A percentile compares a stretch with the other conserved stretches of the same genome.
phyloP scores from a whole-genome alignment of 2,329 filamentous ascomycete genomes.

The Salinomyces thailandicus region DNA sequence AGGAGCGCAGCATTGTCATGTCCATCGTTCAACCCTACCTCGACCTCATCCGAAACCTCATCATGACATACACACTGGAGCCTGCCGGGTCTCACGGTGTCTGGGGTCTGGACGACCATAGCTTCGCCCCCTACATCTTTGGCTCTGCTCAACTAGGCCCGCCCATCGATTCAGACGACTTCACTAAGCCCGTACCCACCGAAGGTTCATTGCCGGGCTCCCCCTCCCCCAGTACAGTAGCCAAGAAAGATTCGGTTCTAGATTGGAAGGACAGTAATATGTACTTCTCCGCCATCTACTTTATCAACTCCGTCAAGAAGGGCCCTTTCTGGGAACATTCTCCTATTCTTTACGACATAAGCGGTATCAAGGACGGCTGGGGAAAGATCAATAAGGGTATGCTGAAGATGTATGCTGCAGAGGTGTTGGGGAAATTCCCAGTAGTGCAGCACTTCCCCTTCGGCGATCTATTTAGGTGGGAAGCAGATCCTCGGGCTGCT shows the following conservation, averaged over 20 bases:
- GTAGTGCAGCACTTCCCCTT: slow-evolving; percentile 84
- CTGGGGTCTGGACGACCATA: slow-evolving; percentile 97
- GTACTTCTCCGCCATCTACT: slow-evolving; percentile 92
- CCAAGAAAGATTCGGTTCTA: slow-evolving; percentile 31
- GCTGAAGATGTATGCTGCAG: slow-evolving; percentile 98
- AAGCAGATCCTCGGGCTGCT: slow-evolving; percentile 32
- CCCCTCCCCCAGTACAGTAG: slow-evolving; percentile 60
- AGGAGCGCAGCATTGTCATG: slow-evolving; percentile 71
- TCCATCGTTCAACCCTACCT: slow-evolving; percentile 78
- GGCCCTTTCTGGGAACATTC: slow-evolving; percentile 94
- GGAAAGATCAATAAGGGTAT: slow-evolving; percentile 95
- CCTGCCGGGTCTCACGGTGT: slow-evolving; percentile 94
- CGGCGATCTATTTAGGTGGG: slow-evolving; percentile 40
- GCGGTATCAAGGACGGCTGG: slow-evolving; percentile 80
- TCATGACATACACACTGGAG: slow-evolving; percentile 84
- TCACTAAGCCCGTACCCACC: slow-evolving; percentile 47
- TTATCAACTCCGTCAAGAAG: slow-evolving; percentile 94
- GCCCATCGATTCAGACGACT: slow-evolving; percentile 52
- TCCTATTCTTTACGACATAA: slow-evolving; percentile 88
- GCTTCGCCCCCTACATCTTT: slow-evolving; percentile 87
- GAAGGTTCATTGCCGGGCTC: slow-evolving; percentile 64
- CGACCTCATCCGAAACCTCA: slow-evolving; percentile 68
- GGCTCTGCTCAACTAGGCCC: slow-evolving; percentile 83
- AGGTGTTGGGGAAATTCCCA: slow-evolving; percentile 92
- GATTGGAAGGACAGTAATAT: slow-evolving; percentile 42